phyloP scores from a whole-genome alignment of 495 filamentous ascomycete species.

The Aspergillus indologenus region DNA sequence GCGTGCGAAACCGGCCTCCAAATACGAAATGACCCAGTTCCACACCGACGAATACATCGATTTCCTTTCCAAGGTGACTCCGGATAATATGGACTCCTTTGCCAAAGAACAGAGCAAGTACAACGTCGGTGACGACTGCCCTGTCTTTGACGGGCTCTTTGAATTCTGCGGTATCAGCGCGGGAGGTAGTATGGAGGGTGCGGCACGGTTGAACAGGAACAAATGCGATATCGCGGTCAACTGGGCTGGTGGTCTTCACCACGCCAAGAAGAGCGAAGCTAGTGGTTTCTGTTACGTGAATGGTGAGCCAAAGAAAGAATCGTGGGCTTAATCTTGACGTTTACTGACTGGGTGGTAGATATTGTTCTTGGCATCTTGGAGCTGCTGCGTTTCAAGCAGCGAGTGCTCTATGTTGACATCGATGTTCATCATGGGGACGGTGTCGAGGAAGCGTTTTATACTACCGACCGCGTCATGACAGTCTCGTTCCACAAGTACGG shows the following conservation, averaged over 20 bases:
- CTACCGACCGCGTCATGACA: slow-evolving; percentile 97
- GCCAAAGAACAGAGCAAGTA: slow-evolving; percentile 92
- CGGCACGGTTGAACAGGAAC: slow-evolving; percentile 82
- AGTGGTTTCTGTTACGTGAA: slow-evolving; percentile 99
- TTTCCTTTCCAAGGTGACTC: slow-evolving; percentile 92
- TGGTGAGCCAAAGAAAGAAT: slow-evolving; percentile 48
- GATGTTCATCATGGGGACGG: slow-evolving; percentile 98
- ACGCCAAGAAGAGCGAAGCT: slow-evolving; percentile 95
- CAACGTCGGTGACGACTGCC: slow-evolving; percentile 97
- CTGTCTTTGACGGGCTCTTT: slow-evolving; percentile 95
- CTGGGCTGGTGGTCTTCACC: slow-evolving; percentile 96
- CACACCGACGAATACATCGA: slow-evolving; percentile 99
- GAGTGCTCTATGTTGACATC: slow-evolving; percentile 96
- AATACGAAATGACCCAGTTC: slow-evolving; percentile 98
- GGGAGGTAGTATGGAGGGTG: slow-evolving; percentile 95
- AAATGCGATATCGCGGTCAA: slow-evolving; percentile 98
- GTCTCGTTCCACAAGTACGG: slow-evolving; percentile 98
- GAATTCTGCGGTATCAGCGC: slow-evolving; percentile 98
- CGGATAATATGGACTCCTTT: slow-evolving; percentile 96
- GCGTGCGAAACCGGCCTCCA: slow-evolving; percentile 95
- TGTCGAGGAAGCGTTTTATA: slow-evolving; percentile 97
- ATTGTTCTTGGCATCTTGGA: slow-evolving; percentile 96
- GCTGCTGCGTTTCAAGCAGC: slow-evolving; percentile 86
- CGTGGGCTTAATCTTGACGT: not conserved
- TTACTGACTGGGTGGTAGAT: slow-evolving; percentile 50